Percentiles rank a stretch among this genome's conserved stretches.
These are phyloP conservation scores for Stephania cephalantha DNA, from an alignment of 164 flowering plant species.

Conservation along the genomic window DNA sequence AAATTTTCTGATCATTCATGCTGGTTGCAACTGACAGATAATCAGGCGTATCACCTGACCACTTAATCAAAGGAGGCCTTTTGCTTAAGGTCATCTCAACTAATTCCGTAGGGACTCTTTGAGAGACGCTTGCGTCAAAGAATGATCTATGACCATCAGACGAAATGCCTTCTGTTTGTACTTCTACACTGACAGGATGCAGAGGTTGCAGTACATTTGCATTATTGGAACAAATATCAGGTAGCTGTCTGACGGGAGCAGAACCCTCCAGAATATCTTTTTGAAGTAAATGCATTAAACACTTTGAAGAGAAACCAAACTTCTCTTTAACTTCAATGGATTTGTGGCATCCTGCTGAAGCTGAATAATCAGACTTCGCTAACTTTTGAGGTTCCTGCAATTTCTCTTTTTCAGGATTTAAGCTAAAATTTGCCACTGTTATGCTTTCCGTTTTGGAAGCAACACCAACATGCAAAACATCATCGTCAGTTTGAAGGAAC, in stretches of 20 bases:
- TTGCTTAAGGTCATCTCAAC: conserved; percentile 38
- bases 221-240: conserved; percentile 13
- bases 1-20: conserved; percentile 2
- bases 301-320: neutral
- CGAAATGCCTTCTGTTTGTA: neutral
- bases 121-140: neutral
- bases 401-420: conserved; percentile 1
- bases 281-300: neutral
- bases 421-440: neutral
- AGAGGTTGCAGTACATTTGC: conserved; percentile 10
- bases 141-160: conserved; percentile 8
- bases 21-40: neutral
- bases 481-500: conserved; percentile 2
- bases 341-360: neutral
- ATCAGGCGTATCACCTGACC: conserved; percentile 15
- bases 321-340: conserved; percentile 4
- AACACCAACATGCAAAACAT: conserved; percentile 5
- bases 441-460: conserved; percentile 11
- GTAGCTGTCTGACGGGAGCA: neutral
- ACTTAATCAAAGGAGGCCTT: conserved; percentile 40
- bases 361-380: neutral
- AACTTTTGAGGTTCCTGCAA: neutral
- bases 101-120: conserved; percentile 17
- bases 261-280: conserved; percentile 3
- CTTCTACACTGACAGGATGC: neutral